Evolutionary conservation across 352 stramenopile species (phyloP).

Genomic region (Phytophthora vignae): DNA sequence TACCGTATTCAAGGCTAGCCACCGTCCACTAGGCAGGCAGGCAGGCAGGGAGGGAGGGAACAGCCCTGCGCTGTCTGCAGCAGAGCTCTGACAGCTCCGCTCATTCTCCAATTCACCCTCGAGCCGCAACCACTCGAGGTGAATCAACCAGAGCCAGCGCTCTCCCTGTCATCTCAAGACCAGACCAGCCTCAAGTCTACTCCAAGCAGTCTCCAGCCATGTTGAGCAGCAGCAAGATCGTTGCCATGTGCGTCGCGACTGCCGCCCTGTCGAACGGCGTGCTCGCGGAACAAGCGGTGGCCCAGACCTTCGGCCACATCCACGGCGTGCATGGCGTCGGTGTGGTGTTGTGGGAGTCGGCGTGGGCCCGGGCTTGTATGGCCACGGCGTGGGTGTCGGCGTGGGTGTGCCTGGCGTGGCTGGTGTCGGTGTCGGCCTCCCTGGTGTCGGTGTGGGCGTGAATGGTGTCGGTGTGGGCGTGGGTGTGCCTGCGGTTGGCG

Average conservation of each 20-base stretch:
- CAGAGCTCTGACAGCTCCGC: no score
- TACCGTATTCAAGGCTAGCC: no score
- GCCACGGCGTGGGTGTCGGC: background rate
- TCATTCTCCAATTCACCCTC: no score
- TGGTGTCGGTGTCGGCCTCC: background rate
- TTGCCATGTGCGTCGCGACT: background rate
- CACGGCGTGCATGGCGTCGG: no score
- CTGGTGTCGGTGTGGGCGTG: background rate
- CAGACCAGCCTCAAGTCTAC: no score
- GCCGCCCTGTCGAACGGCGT: background rate
- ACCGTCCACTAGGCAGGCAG: no score
- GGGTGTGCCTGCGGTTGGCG: background rate
- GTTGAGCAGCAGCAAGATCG: background rate
- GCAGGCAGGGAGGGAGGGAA: no score
- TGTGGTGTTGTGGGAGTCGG: background rate
- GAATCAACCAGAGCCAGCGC: no score
- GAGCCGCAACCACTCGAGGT: no score
- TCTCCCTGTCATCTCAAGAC: no score
- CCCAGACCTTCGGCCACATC: background rate
- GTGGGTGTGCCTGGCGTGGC: background rate
- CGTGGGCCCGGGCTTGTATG: background rate
- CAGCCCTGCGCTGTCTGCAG: no score
- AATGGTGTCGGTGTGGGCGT: background rate
- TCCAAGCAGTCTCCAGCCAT: background rate
- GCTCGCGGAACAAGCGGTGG: background rate